phyloP scores from a whole-genome alignment of 108 stramenopile genomes.

The Stephanodiscus triporus region DNA sequence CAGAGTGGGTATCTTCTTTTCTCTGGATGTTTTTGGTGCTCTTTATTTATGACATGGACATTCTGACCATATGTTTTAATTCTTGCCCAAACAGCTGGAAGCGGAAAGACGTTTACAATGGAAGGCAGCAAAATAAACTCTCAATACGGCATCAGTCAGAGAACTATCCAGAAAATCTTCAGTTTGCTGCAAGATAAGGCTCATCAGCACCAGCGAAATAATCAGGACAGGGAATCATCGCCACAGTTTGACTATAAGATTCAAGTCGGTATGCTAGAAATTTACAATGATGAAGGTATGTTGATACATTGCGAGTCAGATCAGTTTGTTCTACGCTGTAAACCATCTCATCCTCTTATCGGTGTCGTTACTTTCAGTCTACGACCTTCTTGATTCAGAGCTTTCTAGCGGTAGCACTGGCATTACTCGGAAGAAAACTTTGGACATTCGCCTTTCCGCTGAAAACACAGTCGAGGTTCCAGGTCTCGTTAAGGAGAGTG shows the following conservation, averaged over 20 bases:
- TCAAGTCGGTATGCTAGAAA: conserved; percentile 81
- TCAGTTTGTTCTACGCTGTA: neutral
- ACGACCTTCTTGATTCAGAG: conserved; percentile 69
- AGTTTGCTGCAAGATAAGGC: conserved; percentile 73
- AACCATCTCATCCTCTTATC: neutral
- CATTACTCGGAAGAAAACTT: conserved; percentile 60
- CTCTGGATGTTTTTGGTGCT: neutral
- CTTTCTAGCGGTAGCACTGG: conserved; percentile 32
- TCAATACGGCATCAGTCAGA: conserved; percentile 84
- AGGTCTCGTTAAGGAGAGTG: conserved; percentile 89
- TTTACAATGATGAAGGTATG: conserved; percentile 93
- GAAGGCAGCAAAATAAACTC: conserved; percentile 71
- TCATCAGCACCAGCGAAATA: conserved; percentile 58
- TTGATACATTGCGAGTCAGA: conserved; percentile 11
- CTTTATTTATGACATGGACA: neutral
- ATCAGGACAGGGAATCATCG: conserved; percentile 22
- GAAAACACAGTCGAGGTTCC: conserved; percentile 93
- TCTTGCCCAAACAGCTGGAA: conserved; percentile 53
- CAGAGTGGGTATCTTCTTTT: conserved; percentile 57
- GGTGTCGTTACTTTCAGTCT: too few species aligned
- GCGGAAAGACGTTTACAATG: conserved; percentile 92
- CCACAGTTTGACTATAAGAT: conserved; percentile 59
- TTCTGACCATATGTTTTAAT: neutral
- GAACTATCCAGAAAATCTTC: conserved; percentile 91
- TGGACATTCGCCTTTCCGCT: conserved; percentile 73